Conservation (phyloP, 1,139 yeast genomes). For the Magnusiomyces magnusii region DNA sequence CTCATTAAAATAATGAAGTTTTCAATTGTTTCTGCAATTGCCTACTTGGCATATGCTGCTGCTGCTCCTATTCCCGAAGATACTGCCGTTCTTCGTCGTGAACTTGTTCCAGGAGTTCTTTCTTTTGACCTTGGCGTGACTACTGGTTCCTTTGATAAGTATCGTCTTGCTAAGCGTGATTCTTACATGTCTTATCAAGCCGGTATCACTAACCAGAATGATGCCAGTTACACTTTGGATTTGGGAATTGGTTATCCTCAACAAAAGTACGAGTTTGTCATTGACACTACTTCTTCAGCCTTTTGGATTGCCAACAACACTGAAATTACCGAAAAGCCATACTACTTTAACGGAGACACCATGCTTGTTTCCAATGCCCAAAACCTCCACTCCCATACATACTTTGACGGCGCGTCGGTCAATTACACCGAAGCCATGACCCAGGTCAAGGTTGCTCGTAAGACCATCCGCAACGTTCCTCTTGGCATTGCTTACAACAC, state of each 20-base stretch:
- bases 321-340: background rate
- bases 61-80: conserved; percentile 2
- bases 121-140: background rate
- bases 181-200: background rate
- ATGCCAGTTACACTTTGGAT: background rate
- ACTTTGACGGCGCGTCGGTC: background rate
- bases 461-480: background rate
- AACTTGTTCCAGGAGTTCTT: background rate
- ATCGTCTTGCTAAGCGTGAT: background rate
- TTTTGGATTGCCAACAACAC: conserved; percentile 1
- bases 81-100: background rate
- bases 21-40: background rate
- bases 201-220: background rate
- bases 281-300: conserved; percentile 1
- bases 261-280: background rate
- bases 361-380: background rate
- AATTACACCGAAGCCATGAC: background rate
- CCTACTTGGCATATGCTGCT: background rate
- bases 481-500: background rate
- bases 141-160: background rate
- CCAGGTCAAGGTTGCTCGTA: background rate
- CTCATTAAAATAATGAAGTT: background rate
- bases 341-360: background rate
- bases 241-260: background rate
- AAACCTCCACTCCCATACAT: background rate